Evolutionary conservation across 2,329 filamentous ascomycete genomes (phyloP).

Genomic region (Diaporthe destruens): DNA sequence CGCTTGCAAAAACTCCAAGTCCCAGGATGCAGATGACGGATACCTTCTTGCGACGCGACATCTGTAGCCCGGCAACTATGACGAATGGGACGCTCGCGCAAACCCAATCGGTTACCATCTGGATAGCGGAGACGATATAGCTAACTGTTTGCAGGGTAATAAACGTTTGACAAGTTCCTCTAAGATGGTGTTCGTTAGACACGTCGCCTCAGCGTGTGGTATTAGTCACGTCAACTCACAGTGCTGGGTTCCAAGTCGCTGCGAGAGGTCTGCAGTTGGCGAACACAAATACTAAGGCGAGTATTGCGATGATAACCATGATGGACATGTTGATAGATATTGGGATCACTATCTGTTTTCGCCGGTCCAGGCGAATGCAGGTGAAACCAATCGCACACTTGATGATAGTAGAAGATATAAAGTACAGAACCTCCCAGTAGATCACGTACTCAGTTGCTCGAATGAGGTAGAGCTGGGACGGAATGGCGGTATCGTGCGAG

Average conservation of each 20-base stretch:
- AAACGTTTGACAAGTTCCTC: background rate
- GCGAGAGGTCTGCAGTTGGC: conserved; percentile 3
- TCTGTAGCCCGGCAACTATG: conserved; percentile 10
- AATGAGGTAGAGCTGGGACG: conserved; percentile 1
- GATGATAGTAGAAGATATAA: conserved; percentile 7
- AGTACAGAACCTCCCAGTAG: conserved; percentile 7
- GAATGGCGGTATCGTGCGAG: background rate
- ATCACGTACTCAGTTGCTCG: conserved; percentile 1
- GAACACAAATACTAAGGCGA: conserved; percentile 1
- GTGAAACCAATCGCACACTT: conserved; percentile 7
- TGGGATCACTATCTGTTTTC: background rate
- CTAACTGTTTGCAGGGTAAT: conserved; percentile 5
- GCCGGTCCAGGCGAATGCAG: background rate
- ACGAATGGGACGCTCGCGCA: conserved; percentile 1
- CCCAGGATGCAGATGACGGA: conserved; percentile 7
- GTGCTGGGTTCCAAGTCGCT: background rate
- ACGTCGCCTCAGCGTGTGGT: background rate
- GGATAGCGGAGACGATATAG: conserved; percentile 1
- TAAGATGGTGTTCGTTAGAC: background rate
- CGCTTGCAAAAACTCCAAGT: conserved; percentile 1
- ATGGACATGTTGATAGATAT: background rate
- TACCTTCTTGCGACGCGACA: conserved; percentile 16
- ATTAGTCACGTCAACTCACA: background rate
- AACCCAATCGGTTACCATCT: conserved; percentile 10
- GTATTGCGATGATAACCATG: conserved; percentile 4